phyloP scores from a whole-genome alignment of 257 asterid species.

The Penstemon newberryi region DNA sequence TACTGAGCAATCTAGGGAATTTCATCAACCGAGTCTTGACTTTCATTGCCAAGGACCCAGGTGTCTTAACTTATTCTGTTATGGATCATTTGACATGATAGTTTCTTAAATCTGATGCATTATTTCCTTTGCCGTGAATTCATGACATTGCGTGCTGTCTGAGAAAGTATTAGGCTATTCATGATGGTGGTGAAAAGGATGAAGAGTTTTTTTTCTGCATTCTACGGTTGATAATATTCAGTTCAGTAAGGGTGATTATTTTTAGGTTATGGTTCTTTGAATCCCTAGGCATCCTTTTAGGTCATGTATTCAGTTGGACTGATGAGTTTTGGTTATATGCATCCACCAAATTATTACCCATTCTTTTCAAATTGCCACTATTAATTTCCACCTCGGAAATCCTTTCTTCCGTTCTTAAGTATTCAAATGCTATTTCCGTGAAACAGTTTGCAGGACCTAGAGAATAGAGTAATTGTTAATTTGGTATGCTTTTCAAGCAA shows the following conservation, averaged over 20 bases:
- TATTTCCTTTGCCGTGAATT: conserved; percentile 2
- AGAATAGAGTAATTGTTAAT: no score
- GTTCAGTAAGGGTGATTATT: neutral
- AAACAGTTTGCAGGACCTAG: neutral
- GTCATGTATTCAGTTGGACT: neutral
- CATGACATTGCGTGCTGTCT: neutral
- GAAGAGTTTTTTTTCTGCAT: neutral
- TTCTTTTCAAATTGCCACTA: neutral
- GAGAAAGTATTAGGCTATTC: neutral
- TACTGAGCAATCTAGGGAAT: conserved; percentile 87
- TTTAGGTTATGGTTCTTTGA: neutral
- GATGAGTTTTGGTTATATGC: neutral
- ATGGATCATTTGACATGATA: conserved; percentile 11
- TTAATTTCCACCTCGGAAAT: neutral
- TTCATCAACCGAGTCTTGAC: conserved; percentile 90
- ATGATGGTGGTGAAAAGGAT: conserved; percentile 1
- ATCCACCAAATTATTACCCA: neutral
- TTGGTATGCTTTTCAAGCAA: no score
- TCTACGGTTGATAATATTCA: conserved; percentile 2
- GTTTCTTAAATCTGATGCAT: conserved; percentile 1
- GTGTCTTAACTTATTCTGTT: conserved; percentile 35
- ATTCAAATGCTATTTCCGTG: neutral
- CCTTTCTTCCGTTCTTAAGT: neutral
- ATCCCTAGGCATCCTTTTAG: neutral
- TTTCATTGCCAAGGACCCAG: conserved; percentile 90